Evolutionary conservation across 352 stramenopile species (phyloP), one percentile per base, ranked within the genome.

Genomic region (Phytophthora fragariae): DNA sequence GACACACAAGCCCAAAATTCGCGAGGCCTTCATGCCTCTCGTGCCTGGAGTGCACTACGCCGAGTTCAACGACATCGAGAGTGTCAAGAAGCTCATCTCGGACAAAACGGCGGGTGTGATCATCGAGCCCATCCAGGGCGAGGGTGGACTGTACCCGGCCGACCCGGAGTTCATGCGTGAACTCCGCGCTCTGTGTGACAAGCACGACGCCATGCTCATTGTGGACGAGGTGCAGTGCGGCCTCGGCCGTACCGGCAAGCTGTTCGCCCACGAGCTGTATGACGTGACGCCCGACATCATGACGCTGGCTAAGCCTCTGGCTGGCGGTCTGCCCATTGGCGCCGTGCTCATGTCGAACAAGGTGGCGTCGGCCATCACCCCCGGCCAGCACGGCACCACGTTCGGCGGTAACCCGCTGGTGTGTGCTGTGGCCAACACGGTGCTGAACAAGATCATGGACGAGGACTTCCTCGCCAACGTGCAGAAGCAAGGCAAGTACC

Each of bases 161-260:
- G 92, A 90, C n/a, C 73, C 75, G 5, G 91, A 96, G 57, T 99
- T 98, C 80, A 97, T 99, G 70, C 67, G 67, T 3, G 87, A 91
- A 12, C 82, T 98, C 49, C 86, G 97, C 19, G 80, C 92, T 35
- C 74, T 99, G 15, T 98, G 94, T 75, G 94, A 99, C 74, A 96
- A 98, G 65, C 91, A 92, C 70, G 93, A 94, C 62, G 92, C 98
- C 19, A 84, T 99, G 49, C 82, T 99, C 59, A 99, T 99, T 77
- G 94, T 90, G n/a, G 98, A 99, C 86, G 98, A 99, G 86, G 97
- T 99, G 29, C 98, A 99, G 85, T 92, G 96, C 46, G 98, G 98
- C 39, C 84, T 99, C n/a, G 97, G 96, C 17, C 95, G 97, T 41
- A 98, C 93, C 37, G 97, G 97, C 62, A 97, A 88, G 68, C 71